A percentile compares a stretch with the other conserved stretches of the same genome.
These are phyloP conservation scores for Achlya hypogyna DNA, from an alignment of 352 stramenopile species.

Conservation along the genomic window DNA sequence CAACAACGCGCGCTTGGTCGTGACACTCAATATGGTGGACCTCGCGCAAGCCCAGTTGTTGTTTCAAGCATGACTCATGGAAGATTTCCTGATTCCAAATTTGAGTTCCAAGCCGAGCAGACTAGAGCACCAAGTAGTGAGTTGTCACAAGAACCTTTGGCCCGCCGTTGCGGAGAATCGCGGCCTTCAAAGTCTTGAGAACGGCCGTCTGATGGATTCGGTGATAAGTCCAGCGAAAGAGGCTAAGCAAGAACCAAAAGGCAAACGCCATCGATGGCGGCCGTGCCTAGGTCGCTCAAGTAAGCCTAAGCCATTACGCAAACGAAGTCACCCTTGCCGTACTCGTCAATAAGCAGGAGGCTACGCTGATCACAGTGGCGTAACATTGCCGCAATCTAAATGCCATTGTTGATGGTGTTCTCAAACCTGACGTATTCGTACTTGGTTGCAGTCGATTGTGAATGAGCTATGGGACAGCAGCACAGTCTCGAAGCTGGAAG, in stretches of 20 bases:
- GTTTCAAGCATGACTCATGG: conserved; percentile 31
- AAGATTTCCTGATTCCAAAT: conserved; percentile 41
- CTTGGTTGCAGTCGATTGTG: conserved; percentile 82
- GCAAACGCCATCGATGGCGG: conserved; percentile 60
- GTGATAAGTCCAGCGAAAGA: neutral
- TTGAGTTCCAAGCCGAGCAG: neutral
- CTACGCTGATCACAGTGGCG: conserved; percentile 49
- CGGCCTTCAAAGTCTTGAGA: conserved; percentile 50
- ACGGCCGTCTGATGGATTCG: conserved; percentile 31
- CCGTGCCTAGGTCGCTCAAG: conserved; percentile 36
- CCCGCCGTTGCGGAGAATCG: conserved; percentile 22
- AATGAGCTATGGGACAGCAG: conserved; percentile 75
- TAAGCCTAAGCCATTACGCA: neutral
- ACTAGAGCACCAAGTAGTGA: conserved; percentile 54
- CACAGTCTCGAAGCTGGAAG: conserved; percentile 57
- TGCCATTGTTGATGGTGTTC: too few relatives aligned
- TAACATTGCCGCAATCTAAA: conserved; percentile 82
- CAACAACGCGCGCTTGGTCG: neutral
- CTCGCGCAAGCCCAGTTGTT: neutral
- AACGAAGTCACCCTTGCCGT: conserved; percentile 57
- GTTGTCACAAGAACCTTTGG: conserved; percentile 70
- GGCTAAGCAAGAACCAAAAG: conserved; percentile 42
- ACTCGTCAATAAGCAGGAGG: conserved; percentile 81
- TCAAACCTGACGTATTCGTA: too few relatives aligned
- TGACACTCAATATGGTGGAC: neutral